Evolutionary conservation across 805 yeast genomes (phyloP).

Genomic region (Ogataea siamensis): DNA sequence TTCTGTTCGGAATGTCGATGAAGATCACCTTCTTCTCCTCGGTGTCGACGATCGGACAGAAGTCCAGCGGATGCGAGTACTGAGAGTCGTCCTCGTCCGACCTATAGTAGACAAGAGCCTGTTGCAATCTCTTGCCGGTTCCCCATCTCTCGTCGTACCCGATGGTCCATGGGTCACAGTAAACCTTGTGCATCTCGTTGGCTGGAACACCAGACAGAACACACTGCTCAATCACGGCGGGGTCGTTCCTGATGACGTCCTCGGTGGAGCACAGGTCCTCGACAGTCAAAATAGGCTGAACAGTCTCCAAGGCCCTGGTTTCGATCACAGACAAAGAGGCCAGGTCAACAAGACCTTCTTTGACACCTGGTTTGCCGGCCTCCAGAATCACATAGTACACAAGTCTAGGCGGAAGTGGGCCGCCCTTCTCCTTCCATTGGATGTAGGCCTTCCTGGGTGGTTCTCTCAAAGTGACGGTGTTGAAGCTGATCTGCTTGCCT

Average conservation of each 20-base stretch:
- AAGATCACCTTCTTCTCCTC: constrained; percentile 64
- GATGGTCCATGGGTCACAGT: constrained; percentile 68
- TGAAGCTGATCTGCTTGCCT: constrained; percentile 51
- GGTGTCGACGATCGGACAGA: constrained; percentile 79
- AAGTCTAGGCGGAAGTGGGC: constrained; percentile 64
- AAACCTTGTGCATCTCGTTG: constrained; percentile 55
- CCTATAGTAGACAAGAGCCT: constrained; percentile 78
- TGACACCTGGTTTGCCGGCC: constrained; percentile 57
- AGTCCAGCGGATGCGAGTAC: constrained; percentile 70
- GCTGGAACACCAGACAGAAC: constrained; percentile 65
- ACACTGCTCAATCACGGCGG: constrained; percentile 71
- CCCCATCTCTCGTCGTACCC: constrained; percentile 75
- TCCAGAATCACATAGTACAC: constrained; percentile 65
- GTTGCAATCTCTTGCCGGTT: constrained; percentile 69
- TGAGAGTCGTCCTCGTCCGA: constrained; percentile 70
- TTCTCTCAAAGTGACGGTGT: constrained; percentile 68
- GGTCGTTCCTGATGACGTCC: constrained; percentile 64
- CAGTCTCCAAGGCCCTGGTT: constrained; percentile 51
- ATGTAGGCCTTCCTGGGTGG: constrained; percentile 64
- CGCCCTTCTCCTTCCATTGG: constrained; percentile 61
- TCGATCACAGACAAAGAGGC: constrained; percentile 45
- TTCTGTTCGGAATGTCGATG: constrained; percentile 72
- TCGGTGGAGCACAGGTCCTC: constrained; percentile 65
- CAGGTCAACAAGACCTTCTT: constrained; percentile 69
- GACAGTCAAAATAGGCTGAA: constrained; percentile 73